These are phyloP conservation scores for Niebla homalea DNA, from an alignment of 495 filamentous ascomycete genomes.

Conservation along the genomic window DNA sequence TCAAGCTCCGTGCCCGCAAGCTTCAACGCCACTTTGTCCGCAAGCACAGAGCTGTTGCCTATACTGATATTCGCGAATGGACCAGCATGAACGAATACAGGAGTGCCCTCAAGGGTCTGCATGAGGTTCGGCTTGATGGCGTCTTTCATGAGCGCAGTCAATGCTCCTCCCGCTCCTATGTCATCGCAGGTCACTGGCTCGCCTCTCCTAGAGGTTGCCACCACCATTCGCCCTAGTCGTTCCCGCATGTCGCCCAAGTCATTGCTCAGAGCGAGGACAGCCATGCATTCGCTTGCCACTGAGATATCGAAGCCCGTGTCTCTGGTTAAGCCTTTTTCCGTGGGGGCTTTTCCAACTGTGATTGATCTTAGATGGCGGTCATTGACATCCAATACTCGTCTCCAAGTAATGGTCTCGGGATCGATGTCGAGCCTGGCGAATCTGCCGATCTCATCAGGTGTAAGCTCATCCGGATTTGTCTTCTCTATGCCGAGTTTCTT, in stretches of 20 bases:
- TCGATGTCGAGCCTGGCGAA: conserved; percentile 95
- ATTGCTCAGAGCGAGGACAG: conserved; percentile 87
- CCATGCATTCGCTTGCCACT: conserved; percentile 96
- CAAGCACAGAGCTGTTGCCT: conserved; percentile 84
- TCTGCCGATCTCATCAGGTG: conserved; percentile 69
- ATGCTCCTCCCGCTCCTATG: conserved; percentile 79
- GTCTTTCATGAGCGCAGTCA: conserved; percentile 92
- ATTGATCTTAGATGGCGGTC: conserved; percentile 84
- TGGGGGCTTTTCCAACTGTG: conserved; percentile 72
- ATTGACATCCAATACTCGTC: conserved; percentile 91
- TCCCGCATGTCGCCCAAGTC: conserved; percentile 82
- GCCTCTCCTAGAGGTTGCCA: conserved; percentile 69
- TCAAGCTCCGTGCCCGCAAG: conserved; percentile 92
- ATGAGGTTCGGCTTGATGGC: conserved; percentile 98
- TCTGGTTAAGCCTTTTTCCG: conserved; percentile 75
- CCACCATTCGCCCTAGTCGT: conserved; percentile 90
- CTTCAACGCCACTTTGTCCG: conserved; percentile 90
- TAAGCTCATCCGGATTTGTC: conserved; percentile 81
- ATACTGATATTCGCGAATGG: conserved; percentile 98
- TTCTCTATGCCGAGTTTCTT: conserved; percentile 94
- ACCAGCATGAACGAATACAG: conserved; percentile 92
- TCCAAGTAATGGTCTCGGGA: conserved; percentile 93
- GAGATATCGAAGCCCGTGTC: conserved; percentile 94
- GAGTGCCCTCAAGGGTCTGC: conserved; percentile 95
- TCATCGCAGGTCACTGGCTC: conserved; percentile 95